Percentiles rank a stretch among this genome's conserved stretches.
These are phyloP conservation scores for Ambrosia hybrid DNA, from an alignment of 140 eudicot genomes.

Conservation along the genomic window DNA sequence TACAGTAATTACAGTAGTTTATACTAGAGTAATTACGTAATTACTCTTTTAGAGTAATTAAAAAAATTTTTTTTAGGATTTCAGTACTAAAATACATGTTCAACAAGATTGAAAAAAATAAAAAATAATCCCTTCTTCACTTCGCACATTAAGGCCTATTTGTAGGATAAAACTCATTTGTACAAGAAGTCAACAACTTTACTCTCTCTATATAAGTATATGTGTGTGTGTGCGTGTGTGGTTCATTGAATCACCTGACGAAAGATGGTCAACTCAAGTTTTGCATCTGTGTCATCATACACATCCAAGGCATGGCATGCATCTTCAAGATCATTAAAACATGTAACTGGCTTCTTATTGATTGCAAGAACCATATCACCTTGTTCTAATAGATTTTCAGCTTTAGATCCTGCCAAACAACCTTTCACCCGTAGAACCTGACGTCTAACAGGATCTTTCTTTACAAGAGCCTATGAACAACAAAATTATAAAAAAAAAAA, in stretches of 20 bases:
- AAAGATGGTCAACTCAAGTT: slow-evolving; percentile 67
- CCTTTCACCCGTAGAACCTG: slow-evolving; percentile 95
- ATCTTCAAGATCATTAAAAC: slow-evolving; percentile 86
- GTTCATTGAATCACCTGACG: slow-evolving; percentile 69
- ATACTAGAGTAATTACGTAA: no score
- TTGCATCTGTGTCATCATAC: slow-evolving; percentile 46
- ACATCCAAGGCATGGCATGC: slow-evolving; percentile 79
- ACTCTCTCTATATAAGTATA: no score
- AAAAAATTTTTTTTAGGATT: no score
- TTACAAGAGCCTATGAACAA: slow-evolving; percentile 66
- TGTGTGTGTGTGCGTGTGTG: no score
- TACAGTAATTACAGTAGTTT: no score
- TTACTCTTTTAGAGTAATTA: no score
- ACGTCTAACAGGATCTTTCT: slow-evolving; percentile 89
- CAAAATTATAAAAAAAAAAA: slow-evolving; percentile 9
- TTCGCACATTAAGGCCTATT: no score
- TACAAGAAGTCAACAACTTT: no score
- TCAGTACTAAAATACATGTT: no score
- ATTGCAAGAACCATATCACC: slow-evolving; percentile 96
- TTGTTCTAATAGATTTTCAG: slow-evolving; percentile 79
- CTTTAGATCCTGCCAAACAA: slow-evolving; percentile 92
- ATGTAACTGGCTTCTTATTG: slow-evolving; percentile 76
- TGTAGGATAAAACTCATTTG: no score
- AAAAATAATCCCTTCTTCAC: no score
- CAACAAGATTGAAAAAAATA: no score